Evolutionary conservation across 805 yeast species (phyloP).

Genomic region (Yarrowia sp.): DNA sequence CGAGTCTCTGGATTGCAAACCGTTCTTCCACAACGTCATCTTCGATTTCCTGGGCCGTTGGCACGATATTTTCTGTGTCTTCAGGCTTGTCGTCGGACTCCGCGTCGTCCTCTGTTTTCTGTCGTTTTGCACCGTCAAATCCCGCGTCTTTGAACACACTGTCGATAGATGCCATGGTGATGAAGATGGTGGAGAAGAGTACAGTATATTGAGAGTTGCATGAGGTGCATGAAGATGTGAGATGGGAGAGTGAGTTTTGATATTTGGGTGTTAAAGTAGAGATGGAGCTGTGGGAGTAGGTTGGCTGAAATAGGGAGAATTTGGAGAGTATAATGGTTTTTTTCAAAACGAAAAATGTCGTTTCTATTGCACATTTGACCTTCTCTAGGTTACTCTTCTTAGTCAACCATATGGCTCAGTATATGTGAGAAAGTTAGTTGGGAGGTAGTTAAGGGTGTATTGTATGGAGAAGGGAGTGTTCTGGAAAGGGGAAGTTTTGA

Average conservation of each 20-base stretch:
- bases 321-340: not conserved
- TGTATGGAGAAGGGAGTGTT: too few relatives aligned
- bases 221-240: not conserved
- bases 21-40: not conserved
- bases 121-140: slow-evolving; percentile 2
- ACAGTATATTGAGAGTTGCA: not conserved
- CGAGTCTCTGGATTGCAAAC: slow-evolving; percentile 2
- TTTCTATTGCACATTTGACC: too few relatives aligned
- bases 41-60: not conserved
- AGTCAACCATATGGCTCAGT: too few relatives aligned
- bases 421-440: too few relatives aligned
- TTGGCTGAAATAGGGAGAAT: not conserved
- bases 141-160: slow-evolving; percentile 25
- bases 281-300: not conserved
- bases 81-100: not conserved
- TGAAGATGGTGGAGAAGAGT: not conserved
- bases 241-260: too few relatives aligned
- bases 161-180: slow-evolving; percentile 22
- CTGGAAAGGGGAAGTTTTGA: too few relatives aligned
- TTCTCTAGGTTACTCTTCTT: too few relatives aligned
- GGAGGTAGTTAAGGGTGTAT: too few relatives aligned
- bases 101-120: not conserved
- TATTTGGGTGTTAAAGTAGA: too few relatives aligned
- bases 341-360: too few relatives aligned
- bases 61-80: not conserved